Base-by-base conservation (phyloP, 1,284 basidiomycete species). In the Ganoderma lingzhi region DNA sequence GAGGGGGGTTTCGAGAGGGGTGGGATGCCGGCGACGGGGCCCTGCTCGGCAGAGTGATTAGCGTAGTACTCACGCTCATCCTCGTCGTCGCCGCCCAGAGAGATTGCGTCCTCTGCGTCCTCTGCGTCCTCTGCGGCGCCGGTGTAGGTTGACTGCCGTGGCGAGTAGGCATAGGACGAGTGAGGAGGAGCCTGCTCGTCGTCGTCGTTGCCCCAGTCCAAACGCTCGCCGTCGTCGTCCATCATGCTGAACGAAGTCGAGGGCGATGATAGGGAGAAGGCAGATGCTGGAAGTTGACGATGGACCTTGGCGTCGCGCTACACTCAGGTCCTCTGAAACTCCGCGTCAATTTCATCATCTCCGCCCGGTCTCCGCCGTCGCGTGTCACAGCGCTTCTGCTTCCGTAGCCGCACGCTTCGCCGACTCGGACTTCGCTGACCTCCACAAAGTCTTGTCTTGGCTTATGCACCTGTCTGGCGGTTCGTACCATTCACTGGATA, bases 121-220 rank as follows among this genome's bases (percentile, higher is more conserved):
- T 89, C 88, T 61, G 82, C 85, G 71, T 89, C 89, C 71, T 89
- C 88, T 56, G 51, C 51, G 30, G 59, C 59, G n/a, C 63, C 67
- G 30, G 63, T 39, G 44, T 69, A 69, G 56, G 44, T 53, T 35
- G 71, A 64, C 58, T 70, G 66, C 37, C 66, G 66, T 65, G 66
- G 71, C 44, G 71, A 68, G 19, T 77, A 73, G 62, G 80, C 80
- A 45, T 66, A 59, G 62, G 68, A 69, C 12, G 77, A 71, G 41
- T 62, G 65, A 44, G 64, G 58, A 19, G 76, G 77, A 19, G 76
- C 75, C 69, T 80, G 78, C 73, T 89, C 88, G 68, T 91, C 88
- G 63, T 92, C 92, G 69, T 91, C 91, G 75, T 90, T 86, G 42
- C 88, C 90, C 92, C 92, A 93, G 81, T 93, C 92, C 45, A 93